Evolutionary conservation across 352 stramenopile species (phyloP).

Genomic region (Phytophthora quininea): DNA sequence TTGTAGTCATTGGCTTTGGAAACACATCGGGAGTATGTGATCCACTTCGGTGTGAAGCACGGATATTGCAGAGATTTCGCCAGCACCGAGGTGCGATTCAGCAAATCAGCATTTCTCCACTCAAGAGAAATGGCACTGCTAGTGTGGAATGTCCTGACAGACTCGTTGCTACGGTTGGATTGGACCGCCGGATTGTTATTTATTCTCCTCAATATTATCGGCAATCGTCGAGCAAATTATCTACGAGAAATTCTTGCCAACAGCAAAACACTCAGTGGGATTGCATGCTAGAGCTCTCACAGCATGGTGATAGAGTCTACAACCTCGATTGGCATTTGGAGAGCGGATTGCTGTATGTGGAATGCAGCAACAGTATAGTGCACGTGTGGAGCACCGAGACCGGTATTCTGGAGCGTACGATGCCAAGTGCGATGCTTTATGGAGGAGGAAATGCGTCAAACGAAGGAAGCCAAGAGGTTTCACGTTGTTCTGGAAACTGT

Average conservation of each 20-base stretch:
- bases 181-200: conserved; percentile 63
- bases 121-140: conserved; percentile 16
- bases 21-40: conserved; percentile 9
- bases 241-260: neutral
- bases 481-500: conserved; percentile 1
- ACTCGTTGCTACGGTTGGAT: conserved; percentile 64
- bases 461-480: conserved; percentile 11
- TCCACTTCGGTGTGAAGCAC: conserved; percentile 47
- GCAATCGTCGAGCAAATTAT: conserved; percentile 23
- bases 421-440: conserved; percentile 61
- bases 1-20: conserved; percentile 40
- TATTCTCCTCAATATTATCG: conserved; percentile 64
- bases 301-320: conserved; percentile 61
- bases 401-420: conserved; percentile 70
- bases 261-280: conserved; percentile 56
- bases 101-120: conserved; percentile 66
- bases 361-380: conserved; percentile 78
- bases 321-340: conserved; percentile 70
- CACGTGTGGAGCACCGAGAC: conserved; percentile 84
- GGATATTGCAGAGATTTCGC: conserved; percentile 55
- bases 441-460: conserved; percentile 43
- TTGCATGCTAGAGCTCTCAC: conserved; percentile 64
- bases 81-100: conserved; percentile 69
- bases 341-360: conserved; percentile 58
- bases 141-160: conserved; percentile 48